Base-by-base conservation (phyloP, 352 stramenopile species). In the Phytophthora crassamura region DNA sequence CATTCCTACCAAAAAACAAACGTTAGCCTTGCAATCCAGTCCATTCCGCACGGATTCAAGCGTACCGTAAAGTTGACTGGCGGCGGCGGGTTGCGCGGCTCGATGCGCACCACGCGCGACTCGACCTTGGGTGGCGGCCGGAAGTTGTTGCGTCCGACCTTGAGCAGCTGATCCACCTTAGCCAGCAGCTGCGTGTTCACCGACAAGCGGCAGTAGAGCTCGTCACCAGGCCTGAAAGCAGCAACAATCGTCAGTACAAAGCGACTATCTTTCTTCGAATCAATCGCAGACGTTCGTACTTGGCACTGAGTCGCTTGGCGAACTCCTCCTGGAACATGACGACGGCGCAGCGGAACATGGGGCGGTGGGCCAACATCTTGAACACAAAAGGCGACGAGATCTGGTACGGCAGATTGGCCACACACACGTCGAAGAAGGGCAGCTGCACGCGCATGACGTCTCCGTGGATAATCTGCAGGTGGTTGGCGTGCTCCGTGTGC, bases 321-420 rank as follows among this genome's bases (percentile, higher is more conserved):
- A 99, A 99, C 72, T 99, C 98, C 56, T 98, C 91, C 67, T 98
- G 98, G 75, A 99, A 99, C 98, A 99, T 99, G 79, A 99, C 95
- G 20, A 99, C 97, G 10, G 98, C 98, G 67, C 95, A 99, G 47
- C 98, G 94, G 71, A 99, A 99, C 86, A 99, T 98, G 33, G 97
- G 98, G 15, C 97, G 89, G 75, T 99, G 98, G 30, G 86, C 69
- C 30, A 99, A 84, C 42, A 99, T 78, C 89, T 99, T 99, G 83
- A 99, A 99, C 39, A 99, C 94, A 41, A 99, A 94, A 12, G 93
- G 92, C 32, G 94, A 99, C 40, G 97, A 99, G 62, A 99, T 99
- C 77, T 99, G 97, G 78, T 99, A 99, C 34, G 98, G 98, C 39
- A 99, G 82, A 72, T 99, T 99, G 48, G 98, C 98, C 65, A 99